phyloP scores from a whole-genome alignment of 805 yeast species.

The Saccharomyces kudriavzevii region DNA sequence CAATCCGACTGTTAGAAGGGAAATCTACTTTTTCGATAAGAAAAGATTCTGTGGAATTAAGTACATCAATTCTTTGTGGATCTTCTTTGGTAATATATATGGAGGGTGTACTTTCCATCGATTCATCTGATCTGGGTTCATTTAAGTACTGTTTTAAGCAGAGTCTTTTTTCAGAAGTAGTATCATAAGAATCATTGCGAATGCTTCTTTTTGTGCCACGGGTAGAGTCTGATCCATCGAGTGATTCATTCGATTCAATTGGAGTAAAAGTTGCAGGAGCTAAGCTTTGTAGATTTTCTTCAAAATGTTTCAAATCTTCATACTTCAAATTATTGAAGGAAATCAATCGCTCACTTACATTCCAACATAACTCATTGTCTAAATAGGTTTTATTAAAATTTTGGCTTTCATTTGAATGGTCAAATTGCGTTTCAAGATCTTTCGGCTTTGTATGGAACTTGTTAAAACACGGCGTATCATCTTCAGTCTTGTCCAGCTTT shows the following conservation, averaged over 20 bases:
- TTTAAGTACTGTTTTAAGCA: background rate
- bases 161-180: background rate
- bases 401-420: constrained; percentile 10
- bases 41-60: background rate
- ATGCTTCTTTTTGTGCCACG: background rate
- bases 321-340: constrained; percentile 7
- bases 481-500: background rate
- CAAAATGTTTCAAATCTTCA: constrained; percentile 3
- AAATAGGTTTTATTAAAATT: background rate
- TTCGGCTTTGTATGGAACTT: constrained; percentile 11
- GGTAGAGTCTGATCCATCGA: background rate
- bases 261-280: background rate
- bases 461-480: constrained; percentile 8
- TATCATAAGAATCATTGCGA: background rate
- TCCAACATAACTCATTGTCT: background rate
- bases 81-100: constrained; percentile 4
- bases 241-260: background rate
- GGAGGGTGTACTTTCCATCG: constrained; percentile 11
- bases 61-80: background rate
- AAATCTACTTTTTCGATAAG: background rate
- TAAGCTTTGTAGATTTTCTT: background rate
- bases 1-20: background rate
- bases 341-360: background rate
- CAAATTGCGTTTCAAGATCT: constrained; percentile 14
- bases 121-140: background rate